A percentile compares a stretch with the other conserved stretches of the same genome.
Conservation (phyloP, 192 early-diverging fungal genomes). For the Lunasporangiospora selenospora region DNA sequence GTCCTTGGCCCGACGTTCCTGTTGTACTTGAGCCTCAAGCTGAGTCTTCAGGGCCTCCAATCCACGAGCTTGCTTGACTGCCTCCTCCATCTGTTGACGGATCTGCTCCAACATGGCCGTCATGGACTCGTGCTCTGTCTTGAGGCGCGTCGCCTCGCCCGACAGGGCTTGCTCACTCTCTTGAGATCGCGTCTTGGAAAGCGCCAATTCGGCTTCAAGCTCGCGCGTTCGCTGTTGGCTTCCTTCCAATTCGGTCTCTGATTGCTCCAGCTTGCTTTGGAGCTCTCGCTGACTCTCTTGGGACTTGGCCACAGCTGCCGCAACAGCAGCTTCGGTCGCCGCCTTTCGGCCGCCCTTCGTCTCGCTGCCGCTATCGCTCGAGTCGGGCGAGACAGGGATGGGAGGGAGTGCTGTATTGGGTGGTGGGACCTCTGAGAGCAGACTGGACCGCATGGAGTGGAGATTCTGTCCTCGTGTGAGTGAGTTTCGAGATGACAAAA, state of each 20-base stretch:
- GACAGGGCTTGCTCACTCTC: slow-evolving; percentile 8
- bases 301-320: slow-evolving; percentile 27
- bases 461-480: slow-evolving; percentile 13
- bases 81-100: slow-evolving; percentile 27
- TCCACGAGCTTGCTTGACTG: slow-evolving; percentile 20
- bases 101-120: slow-evolving; percentile 31
- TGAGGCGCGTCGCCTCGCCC: neutral
- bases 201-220: slow-evolving; percentile 16
- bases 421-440: slow-evolving; percentile 36
- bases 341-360: slow-evolving; percentile 14
- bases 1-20: slow-evolving; percentile 39
- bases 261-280: slow-evolving; percentile 10
- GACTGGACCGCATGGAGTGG: slow-evolving; percentile 32
- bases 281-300: slow-evolving; percentile 25
- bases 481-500: neutral
- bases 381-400: slow-evolving; percentile 15
- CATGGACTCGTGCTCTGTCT: slow-evolving; percentile 8
- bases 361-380: neutral
- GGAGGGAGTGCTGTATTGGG: slow-evolving; percentile 42
- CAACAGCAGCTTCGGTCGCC: slow-evolving; percentile 41
- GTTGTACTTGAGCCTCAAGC: slow-evolving; percentile 31
- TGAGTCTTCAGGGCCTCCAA: slow-evolving; percentile 33
- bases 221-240: slow-evolving; percentile 12
- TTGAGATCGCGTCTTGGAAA: slow-evolving; percentile 14
- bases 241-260: slow-evolving; percentile 15